Percentiles rank a stretch among this genome's conserved stretches.
Evolutionary conservation across 2,329 filamentous ascomycete genomes (phyloP).

Genomic region (Diaporthe citri): DNA sequence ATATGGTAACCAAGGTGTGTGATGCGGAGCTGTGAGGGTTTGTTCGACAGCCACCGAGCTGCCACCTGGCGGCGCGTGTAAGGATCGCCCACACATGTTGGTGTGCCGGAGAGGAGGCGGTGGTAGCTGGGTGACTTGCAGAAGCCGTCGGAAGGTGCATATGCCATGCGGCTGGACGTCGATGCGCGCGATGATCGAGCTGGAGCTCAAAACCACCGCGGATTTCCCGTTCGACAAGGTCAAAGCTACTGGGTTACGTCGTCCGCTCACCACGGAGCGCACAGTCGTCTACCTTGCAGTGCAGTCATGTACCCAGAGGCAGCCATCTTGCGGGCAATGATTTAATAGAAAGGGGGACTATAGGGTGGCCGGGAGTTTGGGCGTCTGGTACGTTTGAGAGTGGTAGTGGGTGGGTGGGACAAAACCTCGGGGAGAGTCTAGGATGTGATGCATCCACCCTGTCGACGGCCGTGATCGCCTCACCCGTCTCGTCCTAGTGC

Average conservation of each 20-base stretch:
- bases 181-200: conserved; percentile 12
- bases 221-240: background rate
- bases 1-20: conserved; percentile 15
- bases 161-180: conserved; percentile 32
- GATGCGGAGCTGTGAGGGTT: background rate
- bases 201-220: background rate
- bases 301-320: background rate
- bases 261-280: background rate
- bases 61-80: conserved; percentile 23
- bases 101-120: background rate
- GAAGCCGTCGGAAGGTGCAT: conserved; percentile 31
- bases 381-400: conserved; percentile 31
- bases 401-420: conserved; percentile 29
- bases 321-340: conserved; percentile 13
- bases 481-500: conserved; percentile 28
- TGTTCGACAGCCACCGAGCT: conserved; percentile 11
- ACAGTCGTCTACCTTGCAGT: background rate
- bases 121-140: background rate
- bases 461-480: conserved; percentile 32
- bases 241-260: background rate
- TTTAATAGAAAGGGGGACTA: background rate
- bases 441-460: conserved; percentile 34
- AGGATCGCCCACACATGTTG: background rate
- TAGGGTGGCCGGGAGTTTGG: conserved; percentile 30
- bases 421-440: conserved; percentile 33